These are phyloP conservation scores for Diplodia seriata DNA, from an alignment of 2,329 filamentous ascomycete genomes.

Conservation along the genomic window DNA sequence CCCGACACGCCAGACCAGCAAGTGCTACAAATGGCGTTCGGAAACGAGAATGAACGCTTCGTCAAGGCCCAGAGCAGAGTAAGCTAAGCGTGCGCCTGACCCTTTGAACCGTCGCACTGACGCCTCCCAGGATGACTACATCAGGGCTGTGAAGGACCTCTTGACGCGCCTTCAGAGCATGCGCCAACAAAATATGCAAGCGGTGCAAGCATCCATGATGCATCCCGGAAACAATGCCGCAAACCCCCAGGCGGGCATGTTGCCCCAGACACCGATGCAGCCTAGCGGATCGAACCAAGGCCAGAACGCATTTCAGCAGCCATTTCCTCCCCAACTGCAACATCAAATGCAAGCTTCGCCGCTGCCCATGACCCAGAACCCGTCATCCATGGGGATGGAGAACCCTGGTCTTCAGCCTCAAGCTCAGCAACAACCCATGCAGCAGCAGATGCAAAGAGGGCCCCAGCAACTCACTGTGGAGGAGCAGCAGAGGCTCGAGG, in stretches of 20 bases:
- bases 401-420: slow-evolving; percentile 36
- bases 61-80: slow-evolving; percentile 7
- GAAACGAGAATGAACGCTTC: slow-evolving; percentile 11
- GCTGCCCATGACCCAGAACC: slow-evolving; percentile 49
- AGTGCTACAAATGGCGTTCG: slow-evolving; percentile 14
- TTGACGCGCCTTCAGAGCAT: slow-evolving; percentile 4
- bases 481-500: slow-evolving; percentile 37
- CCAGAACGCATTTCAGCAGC: slow-evolving; percentile 49
- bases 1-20: slow-evolving; percentile 6
- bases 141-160: background rate
- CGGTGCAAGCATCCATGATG: slow-evolving; percentile 28
- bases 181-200: slow-evolving; percentile 26
- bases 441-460: slow-evolving; percentile 39
- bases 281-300: slow-evolving; percentile 49
- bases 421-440: slow-evolving; percentile 41
- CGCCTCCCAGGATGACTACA: slow-evolving; percentile 20
- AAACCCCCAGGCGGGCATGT: slow-evolving; percentile 42
- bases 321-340: slow-evolving; percentile 58
- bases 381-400: slow-evolving; percentile 45
- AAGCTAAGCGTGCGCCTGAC: background rate
- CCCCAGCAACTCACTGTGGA: slow-evolving; percentile 25
- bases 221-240: slow-evolving; percentile 14
- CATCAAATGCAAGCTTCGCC: slow-evolving; percentile 60
- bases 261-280: slow-evolving; percentile 46
- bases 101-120: background rate